Evolutionary conservation across 2,329 filamentous ascomycete genomes (phyloP).

Genomic region (Aspergillus terreus): DNA sequence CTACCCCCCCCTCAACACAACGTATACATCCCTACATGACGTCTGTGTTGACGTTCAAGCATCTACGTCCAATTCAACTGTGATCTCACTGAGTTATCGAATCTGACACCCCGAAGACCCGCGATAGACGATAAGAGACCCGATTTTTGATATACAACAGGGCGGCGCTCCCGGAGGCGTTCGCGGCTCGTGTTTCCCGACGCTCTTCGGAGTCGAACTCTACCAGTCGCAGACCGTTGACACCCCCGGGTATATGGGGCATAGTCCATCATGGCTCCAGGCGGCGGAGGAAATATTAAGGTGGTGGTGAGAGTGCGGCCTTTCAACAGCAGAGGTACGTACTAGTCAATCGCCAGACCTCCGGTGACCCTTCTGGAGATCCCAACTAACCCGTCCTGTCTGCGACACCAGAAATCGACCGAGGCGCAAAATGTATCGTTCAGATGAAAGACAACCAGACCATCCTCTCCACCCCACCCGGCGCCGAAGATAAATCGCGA

Average conservation of each 20-base stretch:
- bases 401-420: slow-evolving; percentile 68
- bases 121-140: neutral
- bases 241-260: slow-evolving; percentile 32
- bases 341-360: neutral
- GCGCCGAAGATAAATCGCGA: slow-evolving; percentile 51
- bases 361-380: neutral
- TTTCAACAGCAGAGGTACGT: slow-evolving; percentile 87
- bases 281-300: slow-evolving; percentile 95
- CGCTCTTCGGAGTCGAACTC: slow-evolving; percentile 8
- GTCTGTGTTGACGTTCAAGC: slow-evolving; percentile 32
- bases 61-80: slow-evolving; percentile 13
- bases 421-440: slow-evolving; percentile 92
- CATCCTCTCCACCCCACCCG: slow-evolving; percentile 69
- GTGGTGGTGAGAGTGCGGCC: slow-evolving; percentile 95
- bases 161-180: slow-evolving; percentile 32
- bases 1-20: slow-evolving; percentile 14
- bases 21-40: slow-evolving; percentile 26
- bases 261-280: slow-evolving; percentile 57
- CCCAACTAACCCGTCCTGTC: slow-evolving; percentile 8
- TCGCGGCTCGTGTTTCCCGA: slow-evolving; percentile 25
- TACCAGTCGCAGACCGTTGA: slow-evolving; percentile 14
- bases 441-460: slow-evolving; percentile 95
- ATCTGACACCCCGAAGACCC: neutral
- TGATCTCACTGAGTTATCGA: slow-evolving; percentile 6
- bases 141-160: slow-evolving; percentile 14